Conservation (phyloP, 257 asterid species). For the Solanum boliviense region DNA sequence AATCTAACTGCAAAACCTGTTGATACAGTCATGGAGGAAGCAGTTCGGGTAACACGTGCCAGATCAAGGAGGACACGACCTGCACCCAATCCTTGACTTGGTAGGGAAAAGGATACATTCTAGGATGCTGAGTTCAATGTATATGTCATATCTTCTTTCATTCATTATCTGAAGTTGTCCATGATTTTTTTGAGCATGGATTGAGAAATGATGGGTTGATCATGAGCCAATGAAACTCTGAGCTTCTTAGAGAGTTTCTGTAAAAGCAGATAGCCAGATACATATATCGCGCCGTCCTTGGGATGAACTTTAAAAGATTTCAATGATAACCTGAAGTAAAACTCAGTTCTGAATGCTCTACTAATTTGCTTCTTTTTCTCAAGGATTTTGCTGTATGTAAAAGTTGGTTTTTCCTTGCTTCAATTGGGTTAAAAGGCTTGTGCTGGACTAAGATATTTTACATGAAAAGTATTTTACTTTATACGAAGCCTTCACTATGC, state of each 20-base stretch:
- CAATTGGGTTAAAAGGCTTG: background rate
- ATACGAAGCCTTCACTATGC: background rate
- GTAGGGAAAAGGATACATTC: background rate
- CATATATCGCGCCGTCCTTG: background rate
- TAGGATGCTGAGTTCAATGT: background rate
- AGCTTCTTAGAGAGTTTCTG: background rate
- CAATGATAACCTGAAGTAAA: background rate
- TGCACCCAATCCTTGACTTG: slow-evolving; percentile 3
- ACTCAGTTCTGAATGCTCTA: background rate
- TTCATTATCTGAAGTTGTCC: background rate
- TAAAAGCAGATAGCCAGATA: background rate
- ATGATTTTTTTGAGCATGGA: background rate
- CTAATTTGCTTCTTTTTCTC: background rate
- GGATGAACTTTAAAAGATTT: background rate
- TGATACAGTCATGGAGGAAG: slow-evolving; percentile 1
- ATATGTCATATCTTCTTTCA: background rate
- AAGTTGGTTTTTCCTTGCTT: background rate
- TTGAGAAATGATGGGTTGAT: background rate
- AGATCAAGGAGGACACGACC: slow-evolving; percentile 4
- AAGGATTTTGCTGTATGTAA: background rate
- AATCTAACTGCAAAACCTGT: background rate
- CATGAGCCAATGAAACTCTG: background rate
- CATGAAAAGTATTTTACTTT: background rate
- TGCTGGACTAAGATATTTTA: background rate
- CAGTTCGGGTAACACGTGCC: slow-evolving; percentile 8